phyloP scores from a whole-genome alignment of 2,329 filamentous ascomycete species.

The Penicillium hordei region DNA sequence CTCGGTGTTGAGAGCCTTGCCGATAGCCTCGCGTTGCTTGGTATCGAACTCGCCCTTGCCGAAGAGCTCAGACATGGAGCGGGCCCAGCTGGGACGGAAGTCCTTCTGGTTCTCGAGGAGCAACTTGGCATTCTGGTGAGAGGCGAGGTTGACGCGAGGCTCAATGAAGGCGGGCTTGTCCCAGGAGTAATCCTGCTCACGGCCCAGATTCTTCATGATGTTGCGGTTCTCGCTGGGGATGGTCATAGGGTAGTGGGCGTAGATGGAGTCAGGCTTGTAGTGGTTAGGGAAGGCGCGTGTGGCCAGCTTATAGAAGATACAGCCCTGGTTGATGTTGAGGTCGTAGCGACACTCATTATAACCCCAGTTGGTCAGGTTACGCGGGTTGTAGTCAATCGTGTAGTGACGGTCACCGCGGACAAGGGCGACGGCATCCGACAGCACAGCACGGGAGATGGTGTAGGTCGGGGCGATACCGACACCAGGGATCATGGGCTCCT shows the following conservation, averaged over 20 bases:
- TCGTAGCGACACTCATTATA: slow-evolving; percentile 74
- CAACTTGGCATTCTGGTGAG: slow-evolving; percentile 61
- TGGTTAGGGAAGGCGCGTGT: slow-evolving; percentile 76
- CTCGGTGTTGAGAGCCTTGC: slow-evolving; percentile 59
- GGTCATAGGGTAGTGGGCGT: slow-evolving; percentile 73
- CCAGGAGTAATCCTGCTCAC: slow-evolving; percentile 69
- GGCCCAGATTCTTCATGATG: slow-evolving; percentile 67
- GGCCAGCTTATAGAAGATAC: slow-evolving; percentile 82
- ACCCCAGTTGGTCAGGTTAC: slow-evolving; percentile 79
- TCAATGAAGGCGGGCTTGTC: slow-evolving; percentile 57
- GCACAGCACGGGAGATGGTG: slow-evolving; percentile 72
- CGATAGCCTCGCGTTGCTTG: slow-evolving; percentile 55
- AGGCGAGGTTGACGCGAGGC: slow-evolving; percentile 57
- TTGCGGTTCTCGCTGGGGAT: slow-evolving; percentile 70
- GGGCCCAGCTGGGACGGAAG: slow-evolving; percentile 66
- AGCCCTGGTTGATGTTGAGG: slow-evolving; percentile 72
- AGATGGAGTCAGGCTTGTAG: slow-evolving; percentile 75
- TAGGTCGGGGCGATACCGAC: slow-evolving; percentile 74
- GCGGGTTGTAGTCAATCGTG: slow-evolving; percentile 72
- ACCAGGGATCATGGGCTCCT: slow-evolving; percentile 70
- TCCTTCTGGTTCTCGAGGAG: slow-evolving; percentile 61
- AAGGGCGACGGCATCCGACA: slow-evolving; percentile 76
- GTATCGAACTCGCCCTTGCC: slow-evolving; percentile 55
- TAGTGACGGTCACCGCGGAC: slow-evolving; percentile 78
- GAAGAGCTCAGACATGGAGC: slow-evolving; percentile 63